Evolutionary conservation across 768 basidiomycete species (phyloP), one percentile per base, ranked within the genome.

Genomic region (Tricholoma saponaceum): DNA sequence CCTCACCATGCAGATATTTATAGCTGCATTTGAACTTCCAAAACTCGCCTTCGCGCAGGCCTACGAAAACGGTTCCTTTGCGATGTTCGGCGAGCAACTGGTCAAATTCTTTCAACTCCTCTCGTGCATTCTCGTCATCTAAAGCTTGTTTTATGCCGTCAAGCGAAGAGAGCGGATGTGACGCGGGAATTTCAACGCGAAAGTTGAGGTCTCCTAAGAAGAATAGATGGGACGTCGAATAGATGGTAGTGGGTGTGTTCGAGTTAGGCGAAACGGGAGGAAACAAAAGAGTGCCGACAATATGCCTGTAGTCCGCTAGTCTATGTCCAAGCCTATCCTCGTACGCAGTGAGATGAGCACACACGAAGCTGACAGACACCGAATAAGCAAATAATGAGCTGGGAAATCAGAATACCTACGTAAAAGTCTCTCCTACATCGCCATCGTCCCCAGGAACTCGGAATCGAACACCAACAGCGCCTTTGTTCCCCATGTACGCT

Each of bases 121-220:
- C 82, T 18, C 90, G 80, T 2, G 73, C 76, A 35, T 69, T 77
- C 54, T 84, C 80, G 22, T 81, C 71, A 9, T 76, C 72, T 30
- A 86, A 68, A 28, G 76, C 71, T 22, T 78, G 72, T 37, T 72
- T 68, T 55, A 83, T 73, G 10, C 71, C 69, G 10, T 64, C 66
- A 54, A 67, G 62, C 22, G 66, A 64, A 25, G 69, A 70, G 22
- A 84, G 74, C 23, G 81, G 73, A 66, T 86, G 80, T 22, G 79
- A 72, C 46, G 78, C 60, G 0, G 90, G 86, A 14, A 88, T 63
- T n/a, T 80, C 76, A 14, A 98, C 70, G 14, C 95, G 85, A 71
- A 95, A 97, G 72, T 98, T 98, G 60, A 97, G 82, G 72, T 98
- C 95, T 5, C 96, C 96, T 32, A 97, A 80, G 69, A 97, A 80